Percentiles rank a stretch among this genome's conserved stretches.
Evolutionary conservation across 139 green algal genomes (phyloP).

Genomic region (Haematococcus lacustris): DNA sequence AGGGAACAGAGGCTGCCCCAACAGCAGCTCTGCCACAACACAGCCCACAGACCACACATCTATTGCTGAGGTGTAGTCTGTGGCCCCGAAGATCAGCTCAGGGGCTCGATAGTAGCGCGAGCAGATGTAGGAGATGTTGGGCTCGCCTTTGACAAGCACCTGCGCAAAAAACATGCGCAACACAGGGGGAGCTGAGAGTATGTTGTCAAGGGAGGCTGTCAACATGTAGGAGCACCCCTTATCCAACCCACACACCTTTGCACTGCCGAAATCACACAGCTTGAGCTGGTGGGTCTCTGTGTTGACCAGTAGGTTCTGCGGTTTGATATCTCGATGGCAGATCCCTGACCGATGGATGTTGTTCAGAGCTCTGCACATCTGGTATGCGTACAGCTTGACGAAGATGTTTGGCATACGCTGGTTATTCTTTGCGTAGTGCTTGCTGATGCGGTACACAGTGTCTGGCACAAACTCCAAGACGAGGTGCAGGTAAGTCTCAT

Average conservation of each 20-base stretch:
- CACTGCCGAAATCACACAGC: conserved; percentile 97
- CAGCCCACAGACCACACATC: conserved; percentile 97
- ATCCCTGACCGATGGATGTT: conserved; percentile 80
- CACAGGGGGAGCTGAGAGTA: no score
- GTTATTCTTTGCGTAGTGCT: conserved; percentile 91
- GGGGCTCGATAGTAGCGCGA: conserved; percentile 91
- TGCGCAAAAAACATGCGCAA: no score
- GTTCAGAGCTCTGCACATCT: conserved; percentile 80
- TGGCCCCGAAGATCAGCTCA: conserved; percentile 98
- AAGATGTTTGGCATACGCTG: conserved; percentile 89
- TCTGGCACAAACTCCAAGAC: conserved; percentile 98
- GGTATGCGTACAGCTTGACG: conserved; percentile 94
- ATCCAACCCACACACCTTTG: conserved; percentile 62
- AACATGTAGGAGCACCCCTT: no score
- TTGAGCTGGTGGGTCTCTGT: conserved; percentile 89
- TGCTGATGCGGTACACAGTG: conserved; percentile 93
- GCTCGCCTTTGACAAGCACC: conserved; percentile 79
- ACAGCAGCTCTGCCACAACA: conserved; percentile 96
- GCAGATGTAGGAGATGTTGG: conserved; percentile 99
- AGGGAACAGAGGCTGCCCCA: conserved; percentile 86
- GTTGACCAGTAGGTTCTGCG: conserved; percentile 94
- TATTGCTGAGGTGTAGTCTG: conserved; percentile 96
- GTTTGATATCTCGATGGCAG: conserved; percentile 95
- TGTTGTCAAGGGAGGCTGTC: no score
- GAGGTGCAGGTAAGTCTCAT: conserved; percentile 94